These are phyloP conservation scores for Picochlorum sp. DNA, from an alignment of 139 green algal species.

Conservation along the genomic window DNA sequence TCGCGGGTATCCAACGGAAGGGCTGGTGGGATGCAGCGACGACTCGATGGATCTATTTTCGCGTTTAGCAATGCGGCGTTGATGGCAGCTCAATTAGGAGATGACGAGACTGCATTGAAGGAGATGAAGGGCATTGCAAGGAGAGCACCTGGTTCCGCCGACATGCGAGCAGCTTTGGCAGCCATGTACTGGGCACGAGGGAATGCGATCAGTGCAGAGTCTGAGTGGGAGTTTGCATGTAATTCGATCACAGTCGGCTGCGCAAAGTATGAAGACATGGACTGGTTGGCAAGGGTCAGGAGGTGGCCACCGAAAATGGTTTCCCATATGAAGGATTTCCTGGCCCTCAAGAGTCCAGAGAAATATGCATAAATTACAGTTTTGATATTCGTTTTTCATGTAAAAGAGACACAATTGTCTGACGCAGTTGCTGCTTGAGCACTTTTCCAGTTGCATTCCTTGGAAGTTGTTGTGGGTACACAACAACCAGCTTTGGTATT, in stretches of 20 bases:
- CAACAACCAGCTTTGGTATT: slow-evolving; percentile 37
- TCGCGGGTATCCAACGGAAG: slow-evolving; percentile 37
- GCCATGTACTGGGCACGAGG: slow-evolving; percentile 66
- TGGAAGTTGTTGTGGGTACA: slow-evolving; percentile 25
- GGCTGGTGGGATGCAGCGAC: slow-evolving; percentile 38
- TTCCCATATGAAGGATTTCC: slow-evolving; percentile 35
- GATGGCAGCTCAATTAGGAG: slow-evolving; percentile 63
- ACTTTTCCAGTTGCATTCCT: slow-evolving; percentile 60
- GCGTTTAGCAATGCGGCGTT: slow-evolving; percentile 38
- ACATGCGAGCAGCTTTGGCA: slow-evolving; percentile 73
- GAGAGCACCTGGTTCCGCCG: slow-evolving; percentile 62
- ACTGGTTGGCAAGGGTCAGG: slow-evolving; percentile 63
- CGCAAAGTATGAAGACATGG: slow-evolving; percentile 58
- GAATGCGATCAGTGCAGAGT: slow-evolving; percentile 43
- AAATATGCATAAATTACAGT: neutral
- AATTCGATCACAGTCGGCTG: slow-evolving; percentile 61
- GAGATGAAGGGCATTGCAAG: slow-evolving; percentile 60
- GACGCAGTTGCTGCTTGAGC: slow-evolving; percentile 30
- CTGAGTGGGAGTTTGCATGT: slow-evolving; percentile 69
- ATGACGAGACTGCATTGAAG: slow-evolving; percentile 37
- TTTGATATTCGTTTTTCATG: slow-evolving; percentile 1
- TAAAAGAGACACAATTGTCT: neutral
- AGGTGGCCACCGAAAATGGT: slow-evolving; percentile 63
- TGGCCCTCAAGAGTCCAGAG: slow-evolving; percentile 3
- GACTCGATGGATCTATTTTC: slow-evolving; percentile 57